Percentiles rank a stretch among this genome's conserved stretches.
Conservation (phyloP, 768 basidiomycete genomes). For the Pisolithus sp. region DNA sequence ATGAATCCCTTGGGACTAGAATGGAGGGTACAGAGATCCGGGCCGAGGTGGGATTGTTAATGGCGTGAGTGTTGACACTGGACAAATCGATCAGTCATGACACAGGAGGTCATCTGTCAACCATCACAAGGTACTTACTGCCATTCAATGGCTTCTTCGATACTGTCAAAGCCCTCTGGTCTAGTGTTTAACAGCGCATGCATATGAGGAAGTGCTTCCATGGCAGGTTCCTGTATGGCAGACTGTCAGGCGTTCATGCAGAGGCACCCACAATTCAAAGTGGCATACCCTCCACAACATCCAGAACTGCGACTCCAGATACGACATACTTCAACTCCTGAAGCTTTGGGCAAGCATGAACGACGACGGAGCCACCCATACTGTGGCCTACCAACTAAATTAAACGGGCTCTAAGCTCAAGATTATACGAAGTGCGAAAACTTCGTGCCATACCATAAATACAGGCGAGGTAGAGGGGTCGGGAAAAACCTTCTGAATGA, state of each 20-base stretch:
- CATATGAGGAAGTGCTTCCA: conserved; percentile 94
- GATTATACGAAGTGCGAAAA: background rate
- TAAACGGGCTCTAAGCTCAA: background rate
- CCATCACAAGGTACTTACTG: conserved; percentile 57
- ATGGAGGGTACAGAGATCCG: conserved; percentile 84
- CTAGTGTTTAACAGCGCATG: conserved; percentile 76
- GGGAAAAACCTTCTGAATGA: conserved; percentile 67
- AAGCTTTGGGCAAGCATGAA: conserved; percentile 61
- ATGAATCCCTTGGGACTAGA: conserved; percentile 44
- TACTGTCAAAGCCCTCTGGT: conserved; percentile 77
- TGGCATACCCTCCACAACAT: conserved; percentile 80
- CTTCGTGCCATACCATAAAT: conserved; percentile 53
- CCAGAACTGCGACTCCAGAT: conserved; percentile 73
- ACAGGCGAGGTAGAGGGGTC: conserved; percentile 58
- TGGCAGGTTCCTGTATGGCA: conserved; percentile 65
- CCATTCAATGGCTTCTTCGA: conserved; percentile 90
- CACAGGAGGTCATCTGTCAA: background rate
- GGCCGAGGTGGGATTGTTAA: conserved; percentile 77
- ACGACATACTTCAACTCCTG: conserved; percentile 64
- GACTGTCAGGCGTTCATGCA: background rate
- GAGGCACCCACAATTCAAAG: background rate
- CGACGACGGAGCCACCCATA: conserved; percentile 91
- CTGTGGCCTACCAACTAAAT: conserved; percentile 84
- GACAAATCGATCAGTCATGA: background rate
- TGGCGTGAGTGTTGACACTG: conserved; percentile 75